A percentile compares a stretch with the other conserved stretches of the same genome.
These are phyloP conservation scores for Phaeoacremonium minimum DNA, from an alignment of 2,329 filamentous ascomycete species.

Conservation along the genomic window DNA sequence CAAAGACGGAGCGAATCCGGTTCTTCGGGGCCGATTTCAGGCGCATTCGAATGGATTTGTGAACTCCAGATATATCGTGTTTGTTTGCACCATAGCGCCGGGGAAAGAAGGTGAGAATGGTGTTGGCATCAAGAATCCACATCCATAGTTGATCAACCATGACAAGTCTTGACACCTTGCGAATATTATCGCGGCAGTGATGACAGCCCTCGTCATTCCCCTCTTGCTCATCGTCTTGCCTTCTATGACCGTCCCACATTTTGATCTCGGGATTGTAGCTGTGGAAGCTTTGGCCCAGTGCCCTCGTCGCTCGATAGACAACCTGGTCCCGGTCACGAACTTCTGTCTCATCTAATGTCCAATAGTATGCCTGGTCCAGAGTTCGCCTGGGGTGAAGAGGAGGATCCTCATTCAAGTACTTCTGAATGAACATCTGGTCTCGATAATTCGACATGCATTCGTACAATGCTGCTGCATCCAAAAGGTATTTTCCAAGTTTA, in stretches of 20 bases:
- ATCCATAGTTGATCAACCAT: constrained; percentile 28
- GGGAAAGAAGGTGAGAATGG: constrained; percentile 22
- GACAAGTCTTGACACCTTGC: constrained; percentile 18
- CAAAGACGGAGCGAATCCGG: constrained; percentile 30
- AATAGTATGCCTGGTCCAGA: constrained; percentile 40
- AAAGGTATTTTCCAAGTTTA: constrained; percentile 20
- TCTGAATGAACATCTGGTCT: constrained; percentile 26
- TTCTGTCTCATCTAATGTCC: constrained; percentile 31
- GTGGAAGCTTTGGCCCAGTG: constrained; percentile 6
- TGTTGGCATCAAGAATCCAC: constrained; percentile 23
- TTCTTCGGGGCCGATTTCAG: constrained; percentile 16
- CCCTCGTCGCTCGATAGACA: constrained; percentile 28
- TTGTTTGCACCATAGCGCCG: constrained; percentile 37
- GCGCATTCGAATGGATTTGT: constrained; percentile 30
- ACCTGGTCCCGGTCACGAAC: constrained; percentile 36
- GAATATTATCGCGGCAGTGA: constrained; percentile 18
- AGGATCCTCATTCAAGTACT: constrained; percentile 24
- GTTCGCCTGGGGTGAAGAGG: constrained; percentile 39
- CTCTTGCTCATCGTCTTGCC: constrained; percentile 5
- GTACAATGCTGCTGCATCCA: constrained; percentile 25
- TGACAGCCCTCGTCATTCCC: constrained; percentile 13
- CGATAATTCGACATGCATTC: constrained; percentile 29
- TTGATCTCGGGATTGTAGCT: background rate
- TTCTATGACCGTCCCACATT: background rate
- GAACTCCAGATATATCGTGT: constrained; percentile 30